A percentile compares a stretch with the other conserved stretches of the same genome.
Conservation (phyloP, 176 grass and related monocot genomes). For the Ampelocalamus luodianensis region DNA sequence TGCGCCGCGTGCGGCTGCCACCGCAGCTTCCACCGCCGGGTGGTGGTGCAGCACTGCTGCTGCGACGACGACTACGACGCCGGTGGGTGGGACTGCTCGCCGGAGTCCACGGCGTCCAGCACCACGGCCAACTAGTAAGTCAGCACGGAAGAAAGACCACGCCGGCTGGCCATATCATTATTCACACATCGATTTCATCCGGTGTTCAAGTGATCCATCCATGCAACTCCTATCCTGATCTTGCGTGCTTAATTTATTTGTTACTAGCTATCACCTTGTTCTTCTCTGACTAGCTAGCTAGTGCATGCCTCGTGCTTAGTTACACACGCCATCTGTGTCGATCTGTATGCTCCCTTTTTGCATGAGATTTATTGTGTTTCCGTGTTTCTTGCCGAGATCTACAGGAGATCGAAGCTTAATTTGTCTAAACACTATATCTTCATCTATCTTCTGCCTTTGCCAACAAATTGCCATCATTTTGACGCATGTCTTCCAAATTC, state of each 20-base stretch:
- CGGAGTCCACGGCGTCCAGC: conserved; percentile 55
- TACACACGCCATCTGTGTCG: not conserved
- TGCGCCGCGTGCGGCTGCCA: conserved; percentile 76
- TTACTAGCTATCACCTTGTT: not conserved
- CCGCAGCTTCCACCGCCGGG: conserved; percentile 72
- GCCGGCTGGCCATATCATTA: not conserved
- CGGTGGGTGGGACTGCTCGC: conserved; percentile 25
- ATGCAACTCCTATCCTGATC: not conserved
- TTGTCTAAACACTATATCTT: not conserved
- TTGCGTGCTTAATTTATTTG: not conserved
- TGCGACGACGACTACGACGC: conserved; percentile 12
- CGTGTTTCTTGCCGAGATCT: conserved; percentile 21
- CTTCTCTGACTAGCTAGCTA: conserved; percentile 11
- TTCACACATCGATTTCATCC: not conserved
- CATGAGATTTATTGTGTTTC: conserved; percentile 30
- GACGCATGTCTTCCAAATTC: not conserved
- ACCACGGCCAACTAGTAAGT: conserved; percentile 32
- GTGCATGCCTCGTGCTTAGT: not conserved
- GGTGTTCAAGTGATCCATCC: not conserved
- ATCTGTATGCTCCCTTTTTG: not conserved
- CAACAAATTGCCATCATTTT: not conserved
- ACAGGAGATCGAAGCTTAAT: not conserved
- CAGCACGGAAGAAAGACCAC: not conserved
- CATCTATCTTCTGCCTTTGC: not conserved
- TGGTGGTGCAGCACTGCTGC: conserved; percentile 46